These are phyloP conservation scores for Aspergillus cejpii DNA, from an alignment of 2,329 filamentous ascomycete genomes.

Conservation along the genomic window DNA sequence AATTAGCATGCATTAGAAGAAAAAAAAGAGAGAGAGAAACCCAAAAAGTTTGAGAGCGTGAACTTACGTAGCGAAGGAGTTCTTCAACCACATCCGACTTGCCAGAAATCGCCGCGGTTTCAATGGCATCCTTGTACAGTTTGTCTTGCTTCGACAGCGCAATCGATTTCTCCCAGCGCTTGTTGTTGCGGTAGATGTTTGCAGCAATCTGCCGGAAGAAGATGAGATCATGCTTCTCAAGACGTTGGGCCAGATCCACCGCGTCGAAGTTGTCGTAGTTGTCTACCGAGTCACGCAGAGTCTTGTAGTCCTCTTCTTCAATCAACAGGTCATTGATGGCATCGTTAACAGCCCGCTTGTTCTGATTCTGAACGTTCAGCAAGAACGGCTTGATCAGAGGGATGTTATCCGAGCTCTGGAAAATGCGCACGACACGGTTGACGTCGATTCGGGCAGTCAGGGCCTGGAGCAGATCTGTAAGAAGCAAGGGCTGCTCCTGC, in stretches of 20 bases:
- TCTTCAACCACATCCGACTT: constrained; percentile 94
- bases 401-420: constrained; percentile 96
- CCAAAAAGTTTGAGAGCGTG: background rate
- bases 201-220: constrained; percentile 99
- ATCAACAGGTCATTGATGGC: constrained; percentile 97
- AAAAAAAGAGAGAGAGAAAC: background rate
- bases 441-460: constrained; percentile 93
- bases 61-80: constrained; percentile 88
- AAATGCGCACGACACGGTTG: constrained; percentile 98
- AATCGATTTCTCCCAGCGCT: constrained; percentile 99
- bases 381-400: constrained; percentile 98
- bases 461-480: constrained; percentile 91
- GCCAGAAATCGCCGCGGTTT: constrained; percentile 86
- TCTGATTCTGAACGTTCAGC: constrained; percentile 89
- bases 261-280: constrained; percentile 99
- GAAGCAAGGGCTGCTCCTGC: constrained; percentile 87
- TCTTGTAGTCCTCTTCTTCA: constrained; percentile 99
- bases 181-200: constrained; percentile 99
- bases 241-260: constrained; percentile 78
- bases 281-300: constrained; percentile 90
- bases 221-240: constrained; percentile 96
- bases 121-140: constrained; percentile 98
- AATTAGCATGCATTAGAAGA: constrained; percentile 29
- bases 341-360: constrained; percentile 97
- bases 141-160: constrained; percentile 97